Base-by-base conservation (phyloP, 306 rosid species). In the Gynostemma pentaphyllum region DNA sequence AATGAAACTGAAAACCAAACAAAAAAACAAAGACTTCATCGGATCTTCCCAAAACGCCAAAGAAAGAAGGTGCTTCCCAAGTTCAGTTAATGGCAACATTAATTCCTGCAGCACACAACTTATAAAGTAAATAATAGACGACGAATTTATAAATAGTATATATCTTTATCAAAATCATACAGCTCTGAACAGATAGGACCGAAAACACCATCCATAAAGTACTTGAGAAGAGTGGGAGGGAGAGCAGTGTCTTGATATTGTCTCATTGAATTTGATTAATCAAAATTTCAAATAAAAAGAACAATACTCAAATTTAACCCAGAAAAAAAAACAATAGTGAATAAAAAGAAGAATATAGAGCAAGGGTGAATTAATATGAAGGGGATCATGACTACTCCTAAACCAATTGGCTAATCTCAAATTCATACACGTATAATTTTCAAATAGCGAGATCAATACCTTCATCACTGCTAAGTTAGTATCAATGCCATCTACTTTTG, bases 401-500 rank as follows among this genome's bases (percentile, higher is more conserved):
- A n/a, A n/a, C n/a, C n/a, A n/a, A n/a, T n/a, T n/a, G n/a, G 18
- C 60, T 54, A 52, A 26, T 29, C 41, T 64, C 45, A 27, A 30
- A 42, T 32, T 27, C 14, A 21, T 21, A 37, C 19, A 34, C 4
- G 19, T 36, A 47, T 10, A 37, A 40, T 61, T n/a, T 14, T 23
- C 49, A 16, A 57, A 36, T 19, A 54, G 59, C 21, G 61, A 19
- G 13, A 57, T 10, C 47, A 37, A 27, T 88, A 94, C 99, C 99
- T 86, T 94, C 99, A 94, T 84, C 71, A 94, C 83, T 47, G 90
- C 99, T 72, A 94, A 70, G 75, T 94, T 94, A 45, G 94, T 84
- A 75, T 89, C 99, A 41, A 94, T 74, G 42, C 99, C 99, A 48
- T 94, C 97, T 40, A 89, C 99, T 84, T 94, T 94, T 66, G 87